These are phyloP conservation scores for Ustilago trichophora DNA, from an alignment of 1,284 basidiomycete species.

Conservation along the genomic window DNA sequence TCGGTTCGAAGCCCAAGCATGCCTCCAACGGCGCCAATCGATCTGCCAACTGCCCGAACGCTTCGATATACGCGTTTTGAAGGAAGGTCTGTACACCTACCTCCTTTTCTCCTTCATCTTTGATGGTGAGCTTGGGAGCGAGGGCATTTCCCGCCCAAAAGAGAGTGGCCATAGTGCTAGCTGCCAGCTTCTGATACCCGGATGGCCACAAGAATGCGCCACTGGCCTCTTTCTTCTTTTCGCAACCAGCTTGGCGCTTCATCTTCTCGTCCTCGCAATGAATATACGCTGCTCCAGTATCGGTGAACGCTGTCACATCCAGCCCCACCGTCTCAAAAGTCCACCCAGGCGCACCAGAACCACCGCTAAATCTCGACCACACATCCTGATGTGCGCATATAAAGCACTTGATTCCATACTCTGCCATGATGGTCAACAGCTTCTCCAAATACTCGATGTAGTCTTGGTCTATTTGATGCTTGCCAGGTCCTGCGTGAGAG, in stretches of 20 bases:
- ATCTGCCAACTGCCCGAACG: slow-evolving; percentile 77
- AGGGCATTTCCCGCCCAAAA: slow-evolving; percentile 71
- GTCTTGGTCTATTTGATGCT: slow-evolving; percentile 75
- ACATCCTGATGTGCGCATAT: slow-evolving; percentile 74
- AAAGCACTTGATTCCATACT: slow-evolving; percentile 83
- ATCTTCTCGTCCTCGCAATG: slow-evolving; percentile 44
- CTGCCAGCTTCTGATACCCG: slow-evolving; percentile 64
- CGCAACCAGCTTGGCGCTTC: slow-evolving; percentile 1
- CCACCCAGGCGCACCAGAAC: slow-evolving; percentile 75
- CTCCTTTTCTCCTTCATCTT: slow-evolving; percentile 17
- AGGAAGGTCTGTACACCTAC: slow-evolving; percentile 79
- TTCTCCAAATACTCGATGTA: slow-evolving; percentile 83
- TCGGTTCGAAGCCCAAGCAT: slow-evolving; percentile 85
- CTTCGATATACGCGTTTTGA: slow-evolving; percentile 81
- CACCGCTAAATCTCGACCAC: slow-evolving; percentile 93
- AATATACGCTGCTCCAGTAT: slow-evolving; percentile 61
- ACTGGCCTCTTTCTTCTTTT: slow-evolving; percentile 46
- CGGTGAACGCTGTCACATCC: slow-evolving; percentile 40
- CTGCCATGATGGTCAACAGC: slow-evolving; percentile 79
- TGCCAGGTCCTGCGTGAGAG: slow-evolving; percentile 76
- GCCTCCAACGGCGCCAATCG: slow-evolving; percentile 78
- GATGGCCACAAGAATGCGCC: slow-evolving; percentile 65
- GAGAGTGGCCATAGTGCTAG: slow-evolving; percentile 67
- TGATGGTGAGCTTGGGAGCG: slow-evolving; percentile 74
- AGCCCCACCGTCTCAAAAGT: slow-evolving; percentile 61